These are phyloP conservation scores for Pseudonitzschia multiseries DNA, from an alignment of 108 stramenopile genomes.

Conservation along the genomic window DNA sequence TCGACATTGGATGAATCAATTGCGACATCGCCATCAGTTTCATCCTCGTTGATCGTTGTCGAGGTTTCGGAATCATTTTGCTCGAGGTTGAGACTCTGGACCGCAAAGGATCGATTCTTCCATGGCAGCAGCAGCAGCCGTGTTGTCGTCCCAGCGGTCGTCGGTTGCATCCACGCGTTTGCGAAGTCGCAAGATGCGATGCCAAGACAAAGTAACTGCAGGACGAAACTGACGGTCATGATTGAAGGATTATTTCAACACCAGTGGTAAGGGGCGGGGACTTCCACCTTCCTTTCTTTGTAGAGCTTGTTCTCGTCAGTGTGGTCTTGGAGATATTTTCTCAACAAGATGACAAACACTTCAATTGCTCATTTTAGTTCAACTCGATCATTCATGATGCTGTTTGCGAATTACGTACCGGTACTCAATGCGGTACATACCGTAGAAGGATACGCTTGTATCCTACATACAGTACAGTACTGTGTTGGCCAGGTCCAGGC, in stretches of 20 bases:
- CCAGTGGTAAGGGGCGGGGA: not conserved
- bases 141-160: not conserved
- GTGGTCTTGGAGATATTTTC: too few relatives aligned
- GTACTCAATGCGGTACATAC: too few relatives aligned
- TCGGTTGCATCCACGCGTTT: slow-evolving; percentile 2
- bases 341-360: too few relatives aligned
- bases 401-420: too few relatives aligned
- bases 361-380: too few relatives aligned
- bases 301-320: too few relatives aligned
- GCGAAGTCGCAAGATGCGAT: not conserved
- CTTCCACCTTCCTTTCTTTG: not conserved
- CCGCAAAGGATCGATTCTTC: not conserved
- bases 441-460: too few relatives aligned
- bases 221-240: not conserved
- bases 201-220: not conserved
- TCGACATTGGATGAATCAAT: not conserved
- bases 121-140: not conserved
- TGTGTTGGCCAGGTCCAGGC: too few relatives aligned
- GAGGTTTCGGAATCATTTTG: not conserved
- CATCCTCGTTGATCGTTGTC: not conserved
- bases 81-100: not conserved
- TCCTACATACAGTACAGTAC: too few relatives aligned
- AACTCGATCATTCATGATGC: too few relatives aligned
- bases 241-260: not conserved
- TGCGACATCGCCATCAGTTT: not conserved